Evolutionary conservation across 2,329 filamentous ascomycete species (phyloP).

Genomic region (Cadophora sp.): DNA sequence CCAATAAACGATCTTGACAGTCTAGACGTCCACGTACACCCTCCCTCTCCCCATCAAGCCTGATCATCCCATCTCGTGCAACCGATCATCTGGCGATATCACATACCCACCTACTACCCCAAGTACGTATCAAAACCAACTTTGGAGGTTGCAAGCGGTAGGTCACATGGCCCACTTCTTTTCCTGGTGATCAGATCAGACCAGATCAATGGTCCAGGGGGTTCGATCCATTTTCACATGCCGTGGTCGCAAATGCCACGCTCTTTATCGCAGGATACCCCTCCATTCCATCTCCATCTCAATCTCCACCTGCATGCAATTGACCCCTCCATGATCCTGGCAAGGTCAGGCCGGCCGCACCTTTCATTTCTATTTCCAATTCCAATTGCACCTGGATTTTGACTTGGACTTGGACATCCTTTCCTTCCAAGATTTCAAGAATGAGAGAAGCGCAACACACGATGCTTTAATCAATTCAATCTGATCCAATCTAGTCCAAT

Average conservation of each 20-base stretch:
- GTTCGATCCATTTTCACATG: conserved; percentile 4
- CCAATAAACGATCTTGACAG: no score
- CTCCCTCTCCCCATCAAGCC: not conserved
- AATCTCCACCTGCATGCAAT: not conserved
- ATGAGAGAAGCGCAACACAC: not conserved
- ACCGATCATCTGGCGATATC: conserved; percentile 7
- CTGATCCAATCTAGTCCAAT: not conserved
- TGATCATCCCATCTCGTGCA: conserved; percentile 1
- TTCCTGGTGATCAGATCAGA: not conserved
- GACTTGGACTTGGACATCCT: no score
- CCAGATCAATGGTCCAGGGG: not conserved
- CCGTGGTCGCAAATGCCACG: not conserved
- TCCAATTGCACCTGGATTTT: not conserved
- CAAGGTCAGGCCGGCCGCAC: not conserved
- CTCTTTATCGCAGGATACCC: not conserved
- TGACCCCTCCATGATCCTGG: not conserved
- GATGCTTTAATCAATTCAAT: not conserved
- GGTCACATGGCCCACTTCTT: conserved; percentile 11
- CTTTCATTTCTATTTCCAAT: no score
- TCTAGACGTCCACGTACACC: no score
- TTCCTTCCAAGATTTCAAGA: not conserved
- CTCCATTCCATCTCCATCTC: not conserved
- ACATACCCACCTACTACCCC: no score
- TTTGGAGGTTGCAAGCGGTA: not conserved
- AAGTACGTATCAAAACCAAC: not conserved